Percentiles rank a stretch among this genome's conserved stretches.
Evolutionary conservation across 495 filamentous ascomycete species (phyloP).

Genomic region (Hypoxylon subgilvum): DNA sequence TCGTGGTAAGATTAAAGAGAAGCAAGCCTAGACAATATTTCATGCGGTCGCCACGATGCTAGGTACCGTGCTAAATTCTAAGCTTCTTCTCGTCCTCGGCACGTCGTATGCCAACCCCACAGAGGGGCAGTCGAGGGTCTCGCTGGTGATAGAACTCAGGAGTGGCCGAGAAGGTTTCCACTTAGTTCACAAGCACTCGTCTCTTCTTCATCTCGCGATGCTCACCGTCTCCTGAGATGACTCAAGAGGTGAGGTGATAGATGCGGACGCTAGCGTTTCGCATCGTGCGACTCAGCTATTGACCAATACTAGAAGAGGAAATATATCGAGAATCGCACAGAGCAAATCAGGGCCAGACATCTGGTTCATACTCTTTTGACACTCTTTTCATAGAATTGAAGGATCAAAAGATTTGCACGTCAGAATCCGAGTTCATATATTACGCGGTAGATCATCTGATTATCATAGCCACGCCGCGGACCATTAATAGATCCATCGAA

Average conservation of each 20-base stretch:
- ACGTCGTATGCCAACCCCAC: constrained; percentile 27
- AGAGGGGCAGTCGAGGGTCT: constrained; percentile 23
- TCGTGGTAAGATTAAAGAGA: no score
- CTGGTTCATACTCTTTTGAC: not conserved
- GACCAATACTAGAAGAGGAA: constrained; percentile 3
- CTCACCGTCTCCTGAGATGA: constrained; percentile 10
- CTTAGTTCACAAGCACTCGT: constrained; percentile 21
- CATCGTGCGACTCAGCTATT: constrained; percentile 23
- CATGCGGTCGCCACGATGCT: no score
- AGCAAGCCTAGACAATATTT: no score
- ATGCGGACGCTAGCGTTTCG: constrained; percentile 30
- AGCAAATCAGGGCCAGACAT: constrained; percentile 20
- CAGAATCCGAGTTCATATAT: constrained; percentile 19
- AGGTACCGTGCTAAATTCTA: not conserved
- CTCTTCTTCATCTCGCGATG: constrained; percentile 20
- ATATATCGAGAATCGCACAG: constrained; percentile 4
- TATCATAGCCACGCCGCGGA: constrained; percentile 33
- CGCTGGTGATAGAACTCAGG: constrained; percentile 21
- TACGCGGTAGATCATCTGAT: constrained; percentile 28
- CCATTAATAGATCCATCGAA: constrained; percentile 29
- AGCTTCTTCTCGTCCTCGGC: constrained; percentile 14
- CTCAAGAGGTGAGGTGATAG: constrained; percentile 18
- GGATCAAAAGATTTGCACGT: constrained; percentile 31
- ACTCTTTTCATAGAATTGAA: constrained; percentile 36
- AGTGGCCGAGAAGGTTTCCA: constrained; percentile 30